Percentiles rank a stretch among this genome's conserved stretches.
These are phyloP conservation scores for Pichia sp. DNA, from an alignment of 1,139 yeast genomes.

Conservation along the genomic window DNA sequence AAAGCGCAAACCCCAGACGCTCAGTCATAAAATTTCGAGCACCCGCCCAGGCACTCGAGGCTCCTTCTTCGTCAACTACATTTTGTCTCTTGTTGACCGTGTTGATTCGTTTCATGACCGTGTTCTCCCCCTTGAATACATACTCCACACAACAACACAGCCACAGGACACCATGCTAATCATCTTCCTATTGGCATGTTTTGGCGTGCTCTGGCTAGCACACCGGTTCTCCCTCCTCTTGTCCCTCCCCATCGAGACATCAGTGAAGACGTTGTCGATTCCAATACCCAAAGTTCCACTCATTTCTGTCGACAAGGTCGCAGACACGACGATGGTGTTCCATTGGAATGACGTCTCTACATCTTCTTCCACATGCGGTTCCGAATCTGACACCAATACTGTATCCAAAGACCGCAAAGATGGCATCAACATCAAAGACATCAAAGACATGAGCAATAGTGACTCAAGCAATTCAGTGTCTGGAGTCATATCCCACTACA, in stretches of 20 bases:
- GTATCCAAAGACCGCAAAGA: conserved; percentile 6
- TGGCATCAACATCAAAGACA: conserved; percentile 9
- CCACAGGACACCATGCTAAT: conserved; percentile 29
- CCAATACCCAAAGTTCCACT: conserved; percentile 57
- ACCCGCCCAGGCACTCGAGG: too few species aligned
- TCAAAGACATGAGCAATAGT: not conserved
- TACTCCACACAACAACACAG: too few species aligned
- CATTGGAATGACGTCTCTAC: conserved; percentile 48
- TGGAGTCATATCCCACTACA: conserved; percentile 35
- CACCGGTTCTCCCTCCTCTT: conserved; percentile 43
- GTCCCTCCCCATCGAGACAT: conserved; percentile 47
- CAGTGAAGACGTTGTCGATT: conserved; percentile 50
- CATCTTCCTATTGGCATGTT: conserved; percentile 21
- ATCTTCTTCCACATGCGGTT: not conserved
- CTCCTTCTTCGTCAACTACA: too few species aligned
- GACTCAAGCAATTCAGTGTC: not conserved
- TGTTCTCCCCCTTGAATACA: too few species aligned
- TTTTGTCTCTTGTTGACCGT: too few species aligned
- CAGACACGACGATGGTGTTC: conserved; percentile 45
- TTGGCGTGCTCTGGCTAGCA: conserved; percentile 41
- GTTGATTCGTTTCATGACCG: too few species aligned
- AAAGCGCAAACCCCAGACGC: too few species aligned
- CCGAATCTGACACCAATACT: not conserved
- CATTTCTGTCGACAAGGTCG: conserved; percentile 54
- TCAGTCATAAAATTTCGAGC: too few species aligned